Evolutionary conservation across 192 early-diverging fungal species (phyloP), one percentile per base, ranked within the genome.

Genomic region (Cladochytrium replicatum): DNA sequence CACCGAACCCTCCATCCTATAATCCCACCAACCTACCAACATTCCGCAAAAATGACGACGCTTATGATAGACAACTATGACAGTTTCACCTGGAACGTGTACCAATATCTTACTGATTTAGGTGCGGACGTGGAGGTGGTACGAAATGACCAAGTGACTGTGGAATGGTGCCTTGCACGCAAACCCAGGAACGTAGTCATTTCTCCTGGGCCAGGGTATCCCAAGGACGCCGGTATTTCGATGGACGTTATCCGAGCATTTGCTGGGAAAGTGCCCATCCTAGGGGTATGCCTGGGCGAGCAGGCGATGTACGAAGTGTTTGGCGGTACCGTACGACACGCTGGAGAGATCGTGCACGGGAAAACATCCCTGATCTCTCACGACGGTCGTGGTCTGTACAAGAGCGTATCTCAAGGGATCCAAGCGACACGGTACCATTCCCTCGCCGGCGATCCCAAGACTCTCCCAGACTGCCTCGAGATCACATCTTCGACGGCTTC

Each of bases 1-100:
- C 34, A 37, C 13, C 34, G 13, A n/a, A n/a, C n/a, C 13, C 34
- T 37, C 34, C 34, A n/a, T 37, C 34, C 13, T 13, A n/a, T 37
- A 37, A n/a, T 37, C 13, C 34, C n/a, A n/a, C 34, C 34, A 37
- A 37, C 17, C 32, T 27, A 44, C 32, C 11, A 44, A 44, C 13
- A 27, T 37, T 13, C 11, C 13, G 13, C 32, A 42, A 25, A 11
- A 43, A 58, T 57, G 49, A 50, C 62, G 25, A 80, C 85, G 31
- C 50, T 97, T 43, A 75, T 95, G 55, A 91, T 99, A 44, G 95
- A 99, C 73, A 95, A 95, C 57, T 99, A 94, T 78, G 96, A 99
- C 73, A 86, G 82, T 52, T 99, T 99, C 58, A 96, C 93, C 23
- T 99, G 89, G 80, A 99, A 99, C 67, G 77, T 99, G 27, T 97